Evolutionary conservation across 2,329 filamentous ascomycete genomes (phyloP).

Genomic region (Zasmidium cellare): DNA sequence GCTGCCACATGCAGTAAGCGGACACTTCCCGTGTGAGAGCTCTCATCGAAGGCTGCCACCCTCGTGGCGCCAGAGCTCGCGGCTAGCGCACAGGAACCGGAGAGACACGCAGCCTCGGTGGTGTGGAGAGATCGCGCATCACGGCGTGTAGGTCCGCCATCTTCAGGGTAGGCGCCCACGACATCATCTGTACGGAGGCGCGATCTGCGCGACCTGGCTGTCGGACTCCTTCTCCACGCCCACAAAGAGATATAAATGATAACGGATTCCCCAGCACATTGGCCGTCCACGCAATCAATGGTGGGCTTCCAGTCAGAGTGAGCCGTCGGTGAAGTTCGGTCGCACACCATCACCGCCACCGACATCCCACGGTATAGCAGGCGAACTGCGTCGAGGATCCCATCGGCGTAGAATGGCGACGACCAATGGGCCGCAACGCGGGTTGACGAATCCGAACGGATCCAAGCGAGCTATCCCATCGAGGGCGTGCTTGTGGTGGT

Average conservation of each 20-base stretch:
- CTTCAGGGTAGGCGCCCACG: not conserved
- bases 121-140: not conserved
- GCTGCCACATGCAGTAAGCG: constrained; percentile 7
- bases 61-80: constrained; percentile 12
- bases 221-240: not conserved
- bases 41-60: constrained; percentile 11
- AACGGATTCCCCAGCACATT: not conserved
- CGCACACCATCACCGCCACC: not conserved
- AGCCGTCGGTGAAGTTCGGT: not conserved
- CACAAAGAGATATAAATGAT: not conserved
- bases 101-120: constrained; percentile 13
- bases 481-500: not conserved
- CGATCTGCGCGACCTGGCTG: not conserved
- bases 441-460: not conserved
- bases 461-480: not conserved
- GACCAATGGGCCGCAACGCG: not conserved
- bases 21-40: not conserved
- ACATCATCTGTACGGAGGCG: not conserved
- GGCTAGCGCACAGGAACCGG: constrained; percentile 14
- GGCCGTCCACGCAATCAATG: not conserved
- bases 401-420: not conserved
- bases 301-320: not conserved
- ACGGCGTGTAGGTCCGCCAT: not conserved
- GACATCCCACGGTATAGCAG: not conserved
- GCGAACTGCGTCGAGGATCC: constrained; percentile 1